A percentile compares a stretch with the other conserved stretches of the same genome.
Evolutionary conservation across 2,329 filamentous ascomycete genomes (phyloP).

Genomic region (Ophiostoma montium): DNA sequence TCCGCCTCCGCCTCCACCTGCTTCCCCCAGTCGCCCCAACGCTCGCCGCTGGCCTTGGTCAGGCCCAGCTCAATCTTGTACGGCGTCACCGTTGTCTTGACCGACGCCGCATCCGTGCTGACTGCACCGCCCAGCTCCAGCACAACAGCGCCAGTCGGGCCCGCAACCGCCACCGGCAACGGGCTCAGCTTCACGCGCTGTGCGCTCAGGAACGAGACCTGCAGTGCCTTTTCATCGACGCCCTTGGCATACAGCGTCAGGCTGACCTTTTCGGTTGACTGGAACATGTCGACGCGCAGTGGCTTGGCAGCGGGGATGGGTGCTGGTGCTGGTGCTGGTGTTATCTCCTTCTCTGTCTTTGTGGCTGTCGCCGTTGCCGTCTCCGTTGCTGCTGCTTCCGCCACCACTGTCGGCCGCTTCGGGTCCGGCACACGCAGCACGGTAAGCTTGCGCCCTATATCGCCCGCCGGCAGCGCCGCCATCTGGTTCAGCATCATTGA

Average conservation of each 20-base stretch:
- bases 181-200: slow-evolving; percentile 10
- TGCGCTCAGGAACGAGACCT: slow-evolving; percentile 1
- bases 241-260: slow-evolving; percentile 28
- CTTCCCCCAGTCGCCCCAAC: slow-evolving; percentile 22
- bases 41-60: slow-evolving; percentile 17
- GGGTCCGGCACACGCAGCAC: slow-evolving; percentile 19
- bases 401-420: neutral
- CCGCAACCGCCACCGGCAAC: slow-evolving; percentile 13
- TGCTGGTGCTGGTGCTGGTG: neutral
- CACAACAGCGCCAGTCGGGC: slow-evolving; percentile 8
- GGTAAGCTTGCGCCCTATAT: slow-evolving; percentile 32
- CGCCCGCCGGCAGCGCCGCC: slow-evolving; percentile 28
- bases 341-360: neutral
- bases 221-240: slow-evolving; percentile 15
- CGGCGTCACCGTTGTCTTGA: slow-evolving; percentile 15
- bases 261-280: slow-evolving; percentile 23
- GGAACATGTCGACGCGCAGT: slow-evolving; percentile 28
- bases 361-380: neutral
- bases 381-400: neutral
- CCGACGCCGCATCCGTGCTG: slow-evolving; percentile 10
- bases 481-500: slow-evolving; percentile 32
- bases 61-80: slow-evolving; percentile 23
- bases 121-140: slow-evolving; percentile 18
- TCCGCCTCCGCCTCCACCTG: neutral
- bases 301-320: slow-evolving; percentile 18